Evolutionary conservation across 805 yeast species (phyloP), one percentile per base, ranked within the genome.

Genomic region (Ogataea parapolymorpha): DNA sequence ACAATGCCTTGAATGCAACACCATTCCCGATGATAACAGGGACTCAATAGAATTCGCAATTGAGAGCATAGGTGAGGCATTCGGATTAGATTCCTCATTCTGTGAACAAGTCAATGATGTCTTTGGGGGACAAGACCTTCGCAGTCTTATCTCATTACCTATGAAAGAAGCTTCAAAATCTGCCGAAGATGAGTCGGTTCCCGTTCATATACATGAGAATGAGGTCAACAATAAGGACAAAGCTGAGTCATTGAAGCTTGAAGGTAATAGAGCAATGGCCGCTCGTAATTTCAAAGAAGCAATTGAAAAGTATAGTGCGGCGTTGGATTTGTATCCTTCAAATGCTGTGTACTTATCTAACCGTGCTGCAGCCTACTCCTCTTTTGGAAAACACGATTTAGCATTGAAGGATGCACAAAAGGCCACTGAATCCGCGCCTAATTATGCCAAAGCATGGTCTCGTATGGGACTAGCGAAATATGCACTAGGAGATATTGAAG

Each of bases 321-420:
- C 98, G 9, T 77, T 93, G 52, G 77, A 66, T 17, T 65, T 82
- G 46, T 72, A 80, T 50, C 79, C 89, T 41, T 63, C 72, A 13
- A 89, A 88, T 61, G 89, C 90, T 13, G 86, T 93, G 15, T 93
- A 82, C 65, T 78, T 76, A 47, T 89, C 98, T 26, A 93, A 93
- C 68, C 80, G 99, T 59, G 98, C 99, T 11, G 99, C 99, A 31
- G 98, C 98, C 3, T 80, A 85, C 65, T 85, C 95, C 9, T 86
- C 96, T 5, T 56, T 76, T 23, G 75, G 79, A 48, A 70, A 88
- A 46, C 90, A 85, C 59, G 83, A 78, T 12, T 68, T 75, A 48
- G 98, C 99, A 3, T 76, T 85, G 29, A 70, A 70, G 32, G 99
- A 93, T 62, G 96, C 98, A 22, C 75, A 84, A 55, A 70, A 71